Evolutionary conservation across 2,329 filamentous ascomycete species (phyloP).

Genomic region (Emergomyces pasteurianus): DNA sequence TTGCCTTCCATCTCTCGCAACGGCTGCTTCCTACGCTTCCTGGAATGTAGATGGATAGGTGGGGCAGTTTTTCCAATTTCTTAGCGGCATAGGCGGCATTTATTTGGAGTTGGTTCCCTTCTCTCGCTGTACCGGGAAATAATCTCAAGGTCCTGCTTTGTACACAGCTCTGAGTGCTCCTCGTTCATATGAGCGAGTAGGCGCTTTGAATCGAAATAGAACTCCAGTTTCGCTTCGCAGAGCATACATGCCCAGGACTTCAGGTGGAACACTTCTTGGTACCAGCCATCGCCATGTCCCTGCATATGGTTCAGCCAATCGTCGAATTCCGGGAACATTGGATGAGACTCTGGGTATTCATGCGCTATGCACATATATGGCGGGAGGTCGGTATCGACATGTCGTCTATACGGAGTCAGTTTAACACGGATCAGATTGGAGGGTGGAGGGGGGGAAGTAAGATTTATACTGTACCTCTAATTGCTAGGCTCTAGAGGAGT

Average conservation of each 20-base stretch:
- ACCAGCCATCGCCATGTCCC: background rate
- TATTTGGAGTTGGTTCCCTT: background rate
- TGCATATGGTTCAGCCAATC: background rate
- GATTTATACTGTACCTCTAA: too few species aligned
- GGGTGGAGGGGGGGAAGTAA: background rate
- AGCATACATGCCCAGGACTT: background rate
- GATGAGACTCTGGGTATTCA: background rate
- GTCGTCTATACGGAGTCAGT: background rate
- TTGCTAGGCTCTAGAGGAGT: background rate
- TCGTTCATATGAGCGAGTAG: background rate
- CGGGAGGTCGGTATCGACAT: background rate
- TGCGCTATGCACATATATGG: background rate
- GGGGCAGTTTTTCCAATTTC: background rate
- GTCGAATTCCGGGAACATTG: background rate
- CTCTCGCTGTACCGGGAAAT: background rate
- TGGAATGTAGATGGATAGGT: background rate
- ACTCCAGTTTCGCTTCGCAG: background rate
- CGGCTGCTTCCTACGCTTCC: background rate
- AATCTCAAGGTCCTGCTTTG: too few species aligned
- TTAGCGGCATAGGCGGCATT: background rate
- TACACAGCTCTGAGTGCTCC: too few species aligned
- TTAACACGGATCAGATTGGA: background rate
- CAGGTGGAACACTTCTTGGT: background rate
- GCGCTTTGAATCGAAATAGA: background rate
- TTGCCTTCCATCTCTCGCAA: background rate